Base-by-base conservation (phyloP, 2,329 filamentous ascomycete genomes). In the Aspergillus unguis region DNA sequence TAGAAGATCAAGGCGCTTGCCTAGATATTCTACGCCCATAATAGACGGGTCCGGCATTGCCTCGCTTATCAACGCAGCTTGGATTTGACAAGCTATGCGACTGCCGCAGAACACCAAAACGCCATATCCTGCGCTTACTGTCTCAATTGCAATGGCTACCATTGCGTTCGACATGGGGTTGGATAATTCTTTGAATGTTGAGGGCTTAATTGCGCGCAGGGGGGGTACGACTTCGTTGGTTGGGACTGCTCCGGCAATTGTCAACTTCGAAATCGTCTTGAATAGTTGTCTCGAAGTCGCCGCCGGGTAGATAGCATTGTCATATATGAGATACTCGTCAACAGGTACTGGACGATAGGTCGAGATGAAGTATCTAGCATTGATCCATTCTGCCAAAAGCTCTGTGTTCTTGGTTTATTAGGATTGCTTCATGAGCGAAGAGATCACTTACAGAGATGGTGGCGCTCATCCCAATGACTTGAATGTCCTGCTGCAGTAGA, bases 391-490 rank as follows among this genome's bases (percentile, higher is more conserved):
- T 2, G 86, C 85, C 44, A 91, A 75, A 29, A 88, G 65, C 50
- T 83, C 78, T 45, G 87, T 85, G 62, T 91, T 90, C 85, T 88
- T 7, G 10, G 2, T 17, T n/a, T 44, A 54, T 63, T 43, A 64
- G 57, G 48, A 23, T 32, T 9, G 33, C 26, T 3, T 48, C 9
- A 27, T 48, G 3, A 23, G 40, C 6, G 8, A 40, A n/a, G 17
- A 28, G 32, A 9, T 32, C 4, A 27, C 79, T 62, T 72, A 88
- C 86, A 50, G 85, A 84, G 43, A 92, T 75, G 0, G 88, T 91
- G 4, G 88, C 88, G 62, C 88, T 91, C 88, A 92, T 91, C 59
- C 86, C 87, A 53, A 90, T 74, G 23, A 91, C 84, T 63, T 91
- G 87, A 17, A 88, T 77, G 26, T 77, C 71, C 53, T 88, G 82